Percentiles rank a stretch among this genome's conserved stretches.
These are phyloP conservation scores for Hansenula lynferdii DNA, from an alignment of 1,139 yeast species.

Conservation along the genomic window DNA sequence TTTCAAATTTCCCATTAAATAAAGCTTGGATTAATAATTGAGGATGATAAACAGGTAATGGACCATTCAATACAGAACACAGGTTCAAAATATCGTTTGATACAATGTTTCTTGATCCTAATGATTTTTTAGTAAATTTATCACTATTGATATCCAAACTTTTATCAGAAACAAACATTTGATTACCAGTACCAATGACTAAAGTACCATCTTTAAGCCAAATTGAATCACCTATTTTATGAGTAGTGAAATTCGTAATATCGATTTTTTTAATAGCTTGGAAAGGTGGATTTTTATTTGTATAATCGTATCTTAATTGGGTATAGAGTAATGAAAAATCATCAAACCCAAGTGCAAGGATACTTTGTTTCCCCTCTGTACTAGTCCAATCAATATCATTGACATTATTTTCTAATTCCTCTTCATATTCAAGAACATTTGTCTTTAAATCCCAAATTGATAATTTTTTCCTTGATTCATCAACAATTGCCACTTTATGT, in stretches of 20 bases:
- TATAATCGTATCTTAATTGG: slow-evolving; percentile 83
- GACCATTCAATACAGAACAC: slow-evolving; percentile 79
- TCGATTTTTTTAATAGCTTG: slow-evolving; percentile 71
- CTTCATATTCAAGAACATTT: slow-evolving; percentile 62
- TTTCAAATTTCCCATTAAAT: slow-evolving; percentile 52
- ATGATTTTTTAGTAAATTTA: slow-evolving; percentile 38
- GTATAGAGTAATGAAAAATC: slow-evolving; percentile 64
- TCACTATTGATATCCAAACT: slow-evolving; percentile 53
- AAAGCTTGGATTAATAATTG: slow-evolving; percentile 78
- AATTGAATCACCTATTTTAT: slow-evolving; percentile 79
- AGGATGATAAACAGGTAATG: slow-evolving; percentile 88
- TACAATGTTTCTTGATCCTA: slow-evolving; percentile 42
- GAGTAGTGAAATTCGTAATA: slow-evolving; percentile 66
- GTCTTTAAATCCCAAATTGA: slow-evolving; percentile 75
- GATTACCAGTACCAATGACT: slow-evolving; percentile 87
- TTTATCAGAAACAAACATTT: slow-evolving; percentile 76
- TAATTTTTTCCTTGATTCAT: slow-evolving; percentile 42
- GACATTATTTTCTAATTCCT: slow-evolving; percentile 28
- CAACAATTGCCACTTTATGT: slow-evolving; percentile 69
- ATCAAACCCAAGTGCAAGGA: slow-evolving; percentile 74
- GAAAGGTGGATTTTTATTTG: slow-evolving; percentile 74
- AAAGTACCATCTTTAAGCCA: slow-evolving; percentile 80
- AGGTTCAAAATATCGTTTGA: slow-evolving; percentile 55
- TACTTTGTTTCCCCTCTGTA: slow-evolving; percentile 62
- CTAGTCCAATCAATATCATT: slow-evolving; percentile 64